Evolutionary conservation across 2,329 filamentous ascomycete genomes (phyloP).

Genomic region (Fusarium virguliforme): DNA sequence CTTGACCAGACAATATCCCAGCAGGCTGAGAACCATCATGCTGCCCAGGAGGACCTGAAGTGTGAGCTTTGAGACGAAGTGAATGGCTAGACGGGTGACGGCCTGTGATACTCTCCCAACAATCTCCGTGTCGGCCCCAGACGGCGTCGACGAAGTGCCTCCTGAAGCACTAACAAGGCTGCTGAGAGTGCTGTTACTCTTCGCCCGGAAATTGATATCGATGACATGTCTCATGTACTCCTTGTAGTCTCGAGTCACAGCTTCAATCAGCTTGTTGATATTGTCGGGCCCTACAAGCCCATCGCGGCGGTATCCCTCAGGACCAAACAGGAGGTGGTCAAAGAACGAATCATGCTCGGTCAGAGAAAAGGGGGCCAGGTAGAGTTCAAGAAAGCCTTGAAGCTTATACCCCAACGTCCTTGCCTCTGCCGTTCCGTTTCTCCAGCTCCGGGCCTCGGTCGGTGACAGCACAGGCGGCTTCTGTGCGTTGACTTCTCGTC

Average conservation of each 20-base stretch:
- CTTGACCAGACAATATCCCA: conserved; percentile 12
- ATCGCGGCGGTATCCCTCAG: neutral
- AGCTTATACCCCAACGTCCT: neutral
- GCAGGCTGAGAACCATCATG: conserved; percentile 7
- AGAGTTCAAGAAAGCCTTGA: neutral
- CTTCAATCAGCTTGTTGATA: neutral
- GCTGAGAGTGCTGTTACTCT: neutral
- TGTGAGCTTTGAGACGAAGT: conserved; percentile 9
- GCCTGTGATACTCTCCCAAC: neutral
- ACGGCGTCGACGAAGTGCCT: neutral
- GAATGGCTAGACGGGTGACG: neutral
- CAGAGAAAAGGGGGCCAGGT: neutral
- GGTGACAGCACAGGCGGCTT: no score
- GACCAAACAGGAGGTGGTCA: neutral
- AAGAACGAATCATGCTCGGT: neutral
- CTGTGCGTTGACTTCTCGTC: neutral
- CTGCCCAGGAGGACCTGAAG: conserved; percentile 9
- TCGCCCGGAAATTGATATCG: conserved; percentile 3
- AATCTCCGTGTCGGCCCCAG: neutral
- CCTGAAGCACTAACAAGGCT: neutral
- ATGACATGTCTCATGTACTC: conserved; percentile 10
- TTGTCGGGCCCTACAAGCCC: neutral
- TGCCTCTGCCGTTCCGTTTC: neutral
- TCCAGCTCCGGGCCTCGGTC: neutral
- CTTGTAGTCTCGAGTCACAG: conserved; percentile 10